phyloP scores from a whole-genome alignment of 768 basidiomycete genomes.

The Tulasnella sp. region DNA sequence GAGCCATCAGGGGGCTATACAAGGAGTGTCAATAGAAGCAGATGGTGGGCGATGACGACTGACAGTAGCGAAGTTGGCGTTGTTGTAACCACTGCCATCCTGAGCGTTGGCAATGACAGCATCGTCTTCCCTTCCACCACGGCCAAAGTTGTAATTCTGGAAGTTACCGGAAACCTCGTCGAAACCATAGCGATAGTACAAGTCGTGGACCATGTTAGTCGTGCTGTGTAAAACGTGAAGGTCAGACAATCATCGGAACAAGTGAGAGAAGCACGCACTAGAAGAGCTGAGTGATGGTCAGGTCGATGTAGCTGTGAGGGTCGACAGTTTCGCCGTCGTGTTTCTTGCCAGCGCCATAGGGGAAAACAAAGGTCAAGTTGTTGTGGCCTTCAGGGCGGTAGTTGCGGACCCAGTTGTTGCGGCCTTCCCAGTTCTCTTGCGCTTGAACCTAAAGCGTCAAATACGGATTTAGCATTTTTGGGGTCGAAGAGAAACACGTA shows the following conservation, averaged over 20 bases:
- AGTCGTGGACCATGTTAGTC: conserved; percentile 64
- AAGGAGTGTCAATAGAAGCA: conserved; percentile 34
- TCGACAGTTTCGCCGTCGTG: conserved; percentile 47
- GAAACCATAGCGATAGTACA: conserved; percentile 85
- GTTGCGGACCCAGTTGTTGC: conserved; percentile 52
- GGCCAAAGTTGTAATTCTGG: conserved; percentile 94
- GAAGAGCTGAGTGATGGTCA: conserved; percentile 79
- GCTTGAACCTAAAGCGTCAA: conserved; percentile 52
- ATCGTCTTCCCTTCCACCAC: conserved; percentile 76
- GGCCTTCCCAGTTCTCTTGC: conserved; percentile 86
- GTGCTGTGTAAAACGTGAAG: conserved; percentile 29
- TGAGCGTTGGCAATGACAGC: conserved; percentile 92
- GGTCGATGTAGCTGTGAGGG: conserved; percentile 74
- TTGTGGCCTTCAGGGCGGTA: conserved; percentile 61
- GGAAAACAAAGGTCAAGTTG: conserved; percentile 50
- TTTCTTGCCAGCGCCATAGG: conserved; percentile 54
- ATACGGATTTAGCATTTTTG: not conserved
- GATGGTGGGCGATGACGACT: conserved; percentile 27
- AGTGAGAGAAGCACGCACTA: conserved; percentile 29
- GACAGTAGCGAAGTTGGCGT: conserved; percentile 24
- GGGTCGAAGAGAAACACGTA: not conserved
- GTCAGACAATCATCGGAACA: not conserved
- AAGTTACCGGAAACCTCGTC: conserved; percentile 89
- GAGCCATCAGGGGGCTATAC: conserved; percentile 45
- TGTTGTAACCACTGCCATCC: conserved; percentile 80